Evolutionary conservation across 1,284 basidiomycete genomes (phyloP).

Genomic region (Farysia itapuensis): DNA sequence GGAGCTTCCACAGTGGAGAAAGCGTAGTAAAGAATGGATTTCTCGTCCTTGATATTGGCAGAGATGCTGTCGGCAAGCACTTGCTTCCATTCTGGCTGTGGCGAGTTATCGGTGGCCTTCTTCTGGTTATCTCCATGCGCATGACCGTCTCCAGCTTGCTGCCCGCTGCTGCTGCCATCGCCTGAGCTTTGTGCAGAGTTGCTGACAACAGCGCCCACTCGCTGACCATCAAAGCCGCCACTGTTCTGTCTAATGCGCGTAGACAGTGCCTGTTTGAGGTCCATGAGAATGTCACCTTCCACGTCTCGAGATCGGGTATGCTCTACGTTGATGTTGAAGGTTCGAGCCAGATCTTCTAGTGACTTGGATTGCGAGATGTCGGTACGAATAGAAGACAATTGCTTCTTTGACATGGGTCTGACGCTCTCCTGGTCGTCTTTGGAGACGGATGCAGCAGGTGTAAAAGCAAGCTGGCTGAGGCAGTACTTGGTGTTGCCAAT

Average conservation of each 20-base stretch:
- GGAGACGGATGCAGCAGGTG: slow-evolving; percentile 23
- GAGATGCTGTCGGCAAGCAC: slow-evolving; percentile 35
- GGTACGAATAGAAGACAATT: slow-evolving; percentile 17
- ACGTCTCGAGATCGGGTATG: slow-evolving; percentile 8
- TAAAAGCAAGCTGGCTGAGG: slow-evolving; percentile 63
- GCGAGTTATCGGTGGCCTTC: slow-evolving; percentile 36
- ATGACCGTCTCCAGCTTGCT: slow-evolving; percentile 21
- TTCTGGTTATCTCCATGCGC: slow-evolving; percentile 10
- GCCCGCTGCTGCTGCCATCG: background rate
- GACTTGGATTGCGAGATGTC: slow-evolving; percentile 38
- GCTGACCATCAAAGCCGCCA: slow-evolving; percentile 14
- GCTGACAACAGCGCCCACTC: slow-evolving; percentile 15
- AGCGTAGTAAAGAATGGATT: slow-evolving; percentile 54
- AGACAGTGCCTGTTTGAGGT: slow-evolving; percentile 13
- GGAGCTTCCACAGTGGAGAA: slow-evolving; percentile 43
- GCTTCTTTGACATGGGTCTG: slow-evolving; percentile 19
- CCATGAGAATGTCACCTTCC: slow-evolving; percentile 14
- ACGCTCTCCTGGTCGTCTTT: slow-evolving; percentile 2
- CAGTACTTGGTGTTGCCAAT: slow-evolving; percentile 92
- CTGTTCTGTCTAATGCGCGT: slow-evolving; percentile 4
- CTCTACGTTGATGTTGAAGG: slow-evolving; percentile 30
- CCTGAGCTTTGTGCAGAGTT: slow-evolving; percentile 1
- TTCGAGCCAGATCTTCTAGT: slow-evolving; percentile 30
- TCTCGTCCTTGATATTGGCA: slow-evolving; percentile 46
- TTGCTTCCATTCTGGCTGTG: slow-evolving; percentile 50